These are phyloP conservation scores for Euphorbia celastroides DNA, from an alignment of 441 rosid genomes.

Conservation along the genomic window DNA sequence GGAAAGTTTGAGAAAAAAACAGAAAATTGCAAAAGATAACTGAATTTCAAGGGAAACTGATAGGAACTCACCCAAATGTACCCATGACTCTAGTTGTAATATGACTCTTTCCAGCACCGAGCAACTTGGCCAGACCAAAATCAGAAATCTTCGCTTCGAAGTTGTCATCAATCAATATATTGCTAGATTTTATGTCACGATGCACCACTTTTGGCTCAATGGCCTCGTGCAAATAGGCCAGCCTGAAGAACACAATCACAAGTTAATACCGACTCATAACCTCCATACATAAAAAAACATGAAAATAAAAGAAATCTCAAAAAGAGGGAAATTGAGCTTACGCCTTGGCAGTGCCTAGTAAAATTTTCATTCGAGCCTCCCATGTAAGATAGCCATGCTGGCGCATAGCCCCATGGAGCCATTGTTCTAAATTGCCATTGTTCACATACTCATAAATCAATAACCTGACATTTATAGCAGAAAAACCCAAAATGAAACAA, in stretches of 20 bases:
- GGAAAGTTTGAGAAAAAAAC: not conserved
- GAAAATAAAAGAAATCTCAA: no score
- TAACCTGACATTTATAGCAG: conserved; percentile 37
- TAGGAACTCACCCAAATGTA: conserved; percentile 68
- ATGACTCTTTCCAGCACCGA: conserved; percentile 89
- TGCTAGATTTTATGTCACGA: conserved; percentile 93
- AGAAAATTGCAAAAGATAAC: no score
- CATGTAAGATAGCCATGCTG: conserved; percentile 81
- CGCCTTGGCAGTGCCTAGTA: conserved; percentile 95
- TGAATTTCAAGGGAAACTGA: no score
- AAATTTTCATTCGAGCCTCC: conserved; percentile 86
- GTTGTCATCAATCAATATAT: conserved; percentile 77
- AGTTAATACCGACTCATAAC: conserved; percentile 10
- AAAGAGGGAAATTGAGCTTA: conserved; percentile 27
- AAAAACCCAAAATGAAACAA: conserved; percentile 2
- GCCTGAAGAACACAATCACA: conserved; percentile 35
- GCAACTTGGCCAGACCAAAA: conserved; percentile 89
- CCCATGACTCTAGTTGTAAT: conserved; percentile 98
- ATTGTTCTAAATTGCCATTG: conserved; percentile 92
- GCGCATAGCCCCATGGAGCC: conserved; percentile 92
- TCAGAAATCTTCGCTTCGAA: conserved; percentile 89
- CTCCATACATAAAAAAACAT: not conserved
- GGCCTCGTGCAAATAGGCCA: conserved; percentile 93
- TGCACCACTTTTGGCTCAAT: conserved; percentile 98
- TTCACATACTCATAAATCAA: conserved; percentile 91